Evolutionary conservation across 1,139 yeast genomes (phyloP).

Genomic region (Kodamaea arcana): DNA sequence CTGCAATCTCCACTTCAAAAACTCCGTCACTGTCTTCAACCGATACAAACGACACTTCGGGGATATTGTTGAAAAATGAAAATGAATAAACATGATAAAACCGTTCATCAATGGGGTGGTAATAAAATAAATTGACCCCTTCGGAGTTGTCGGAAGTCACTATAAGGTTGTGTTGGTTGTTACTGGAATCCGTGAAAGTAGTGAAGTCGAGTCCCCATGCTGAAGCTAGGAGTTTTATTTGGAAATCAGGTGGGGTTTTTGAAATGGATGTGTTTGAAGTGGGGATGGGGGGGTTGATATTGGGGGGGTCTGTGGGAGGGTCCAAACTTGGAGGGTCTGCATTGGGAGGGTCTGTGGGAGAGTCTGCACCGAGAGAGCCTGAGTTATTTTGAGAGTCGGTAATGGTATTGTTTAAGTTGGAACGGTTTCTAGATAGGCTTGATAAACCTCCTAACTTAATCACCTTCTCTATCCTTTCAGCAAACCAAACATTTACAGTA

Average conservation of each 20-base stretch:
- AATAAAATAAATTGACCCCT: slow-evolving; percentile 39
- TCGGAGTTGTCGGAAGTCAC: slow-evolving; percentile 59
- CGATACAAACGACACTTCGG: slow-evolving; percentile 45
- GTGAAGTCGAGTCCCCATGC: slow-evolving; percentile 63
- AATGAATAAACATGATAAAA: slow-evolving; percentile 38
- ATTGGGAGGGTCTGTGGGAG: too few relatives aligned
- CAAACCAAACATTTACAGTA: slow-evolving; percentile 41
- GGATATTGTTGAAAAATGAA: slow-evolving; percentile 54
- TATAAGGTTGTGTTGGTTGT: slow-evolving; percentile 32
- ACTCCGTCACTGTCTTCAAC: slow-evolving; percentile 10
- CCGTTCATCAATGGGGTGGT: slow-evolving; percentile 21
- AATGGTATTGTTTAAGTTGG: background rate
- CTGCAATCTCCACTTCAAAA: slow-evolving; percentile 26
- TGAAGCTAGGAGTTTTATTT: slow-evolving; percentile 41
- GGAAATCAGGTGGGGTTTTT: slow-evolving; percentile 30
- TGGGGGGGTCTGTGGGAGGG: too few relatives aligned
- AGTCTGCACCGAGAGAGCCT: too few relatives aligned
- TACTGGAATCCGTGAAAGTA: slow-evolving; percentile 18
- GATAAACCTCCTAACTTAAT: too few relatives aligned
- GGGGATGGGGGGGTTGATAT: too few relatives aligned
- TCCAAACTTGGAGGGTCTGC: too few relatives aligned
- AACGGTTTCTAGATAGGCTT: too few relatives aligned
- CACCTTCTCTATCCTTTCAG: slow-evolving; percentile 15
- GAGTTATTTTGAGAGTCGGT: too few relatives aligned
- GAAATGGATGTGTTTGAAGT: background rate